Evolutionary conservation across 192 early-diverging fungal species (phyloP).

Genomic region (Funneliformis mosseae): DNA sequence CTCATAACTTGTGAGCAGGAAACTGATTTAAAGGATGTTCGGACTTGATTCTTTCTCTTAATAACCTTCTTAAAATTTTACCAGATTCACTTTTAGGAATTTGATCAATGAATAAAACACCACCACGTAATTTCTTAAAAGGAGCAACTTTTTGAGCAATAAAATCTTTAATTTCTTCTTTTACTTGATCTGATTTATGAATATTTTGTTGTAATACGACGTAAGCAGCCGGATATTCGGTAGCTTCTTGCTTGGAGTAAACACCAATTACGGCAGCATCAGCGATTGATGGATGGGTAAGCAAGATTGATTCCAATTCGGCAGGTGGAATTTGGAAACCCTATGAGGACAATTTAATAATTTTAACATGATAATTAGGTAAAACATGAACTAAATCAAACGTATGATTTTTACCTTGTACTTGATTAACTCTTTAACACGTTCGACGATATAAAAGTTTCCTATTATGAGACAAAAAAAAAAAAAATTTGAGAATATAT

Average conservation of each 20-base stretch:
- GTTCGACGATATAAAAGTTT: constrained; percentile 68
- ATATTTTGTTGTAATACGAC: constrained; percentile 59
- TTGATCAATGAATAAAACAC: constrained; percentile 66
- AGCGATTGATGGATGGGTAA: constrained; percentile 69
- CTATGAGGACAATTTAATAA: neutral
- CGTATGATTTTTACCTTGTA: constrained; percentile 72
- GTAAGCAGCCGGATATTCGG: constrained; percentile 79
- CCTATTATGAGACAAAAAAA: neutral
- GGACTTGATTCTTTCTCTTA: constrained; percentile 47
- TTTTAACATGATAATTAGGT: neutral
- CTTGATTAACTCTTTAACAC: constrained; percentile 92
- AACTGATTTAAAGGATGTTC: neutral
- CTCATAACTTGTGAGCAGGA: too few species aligned
- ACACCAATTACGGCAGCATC: constrained; percentile 72
- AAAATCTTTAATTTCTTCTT: constrained; percentile 56
- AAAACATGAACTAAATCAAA: neutral
- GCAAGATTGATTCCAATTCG: constrained; percentile 77
- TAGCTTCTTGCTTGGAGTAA: constrained; percentile 63
- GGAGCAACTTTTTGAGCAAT: constrained; percentile 64
- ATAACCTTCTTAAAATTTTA: constrained; percentile 78
- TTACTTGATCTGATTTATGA: constrained; percentile 44
- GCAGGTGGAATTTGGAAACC: constrained; percentile 80
- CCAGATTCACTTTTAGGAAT: constrained; percentile 81
- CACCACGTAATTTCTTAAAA: constrained; percentile 82
- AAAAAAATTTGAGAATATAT: neutral